phyloP scores from a whole-genome alignment of 768 basidiomycete genomes.

The Termitomyces bulborhizus region DNA sequence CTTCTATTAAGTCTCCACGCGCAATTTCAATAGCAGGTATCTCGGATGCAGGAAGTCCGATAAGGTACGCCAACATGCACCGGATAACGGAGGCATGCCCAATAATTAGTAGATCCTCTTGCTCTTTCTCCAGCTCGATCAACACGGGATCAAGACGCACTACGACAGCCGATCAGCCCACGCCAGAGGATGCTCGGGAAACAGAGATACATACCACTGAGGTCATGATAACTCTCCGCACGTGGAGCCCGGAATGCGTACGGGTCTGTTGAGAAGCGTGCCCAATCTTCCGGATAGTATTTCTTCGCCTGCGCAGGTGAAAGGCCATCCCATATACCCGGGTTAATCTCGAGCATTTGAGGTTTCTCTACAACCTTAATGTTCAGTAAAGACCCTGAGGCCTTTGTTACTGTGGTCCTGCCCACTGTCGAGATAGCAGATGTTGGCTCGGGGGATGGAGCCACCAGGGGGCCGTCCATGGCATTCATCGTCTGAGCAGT shows the following conservation, averaged over 20 bases:
- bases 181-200: not conserved
- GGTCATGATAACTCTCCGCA: conserved; percentile 96
- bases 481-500: conserved; percentile 19
- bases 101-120: conserved; percentile 93
- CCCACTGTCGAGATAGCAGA: conserved; percentile 5
- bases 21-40: conserved; percentile 98
- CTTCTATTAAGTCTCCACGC: conserved; percentile 93
- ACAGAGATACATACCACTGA: conserved; percentile 64
- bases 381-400: conserved; percentile 25
- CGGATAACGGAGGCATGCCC: conserved; percentile 97
- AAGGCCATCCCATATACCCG: conserved; percentile 95
- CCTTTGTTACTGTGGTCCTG: conserved; percentile 5
- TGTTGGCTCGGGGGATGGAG: conserved; percentile 6
- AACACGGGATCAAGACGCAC: conserved; percentile 92
- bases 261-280: conserved; percentile 86
- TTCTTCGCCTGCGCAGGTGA: conserved; percentile 85
- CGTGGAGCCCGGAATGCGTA: conserved; percentile 89
- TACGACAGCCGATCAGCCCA: conserved; percentile 20
- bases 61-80: conserved; percentile 89
- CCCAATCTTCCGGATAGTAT: conserved; percentile 93
- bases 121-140: conserved; percentile 90
- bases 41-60: conserved; percentile 90
- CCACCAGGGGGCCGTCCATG: conserved; percentile 7
- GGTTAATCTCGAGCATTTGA: conserved; percentile 98
- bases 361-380: conserved; percentile 92